These are phyloP conservation scores for Fomes fomentarius DNA, from an alignment of 1,284 basidiomycete species.

Conservation along the genomic window DNA sequence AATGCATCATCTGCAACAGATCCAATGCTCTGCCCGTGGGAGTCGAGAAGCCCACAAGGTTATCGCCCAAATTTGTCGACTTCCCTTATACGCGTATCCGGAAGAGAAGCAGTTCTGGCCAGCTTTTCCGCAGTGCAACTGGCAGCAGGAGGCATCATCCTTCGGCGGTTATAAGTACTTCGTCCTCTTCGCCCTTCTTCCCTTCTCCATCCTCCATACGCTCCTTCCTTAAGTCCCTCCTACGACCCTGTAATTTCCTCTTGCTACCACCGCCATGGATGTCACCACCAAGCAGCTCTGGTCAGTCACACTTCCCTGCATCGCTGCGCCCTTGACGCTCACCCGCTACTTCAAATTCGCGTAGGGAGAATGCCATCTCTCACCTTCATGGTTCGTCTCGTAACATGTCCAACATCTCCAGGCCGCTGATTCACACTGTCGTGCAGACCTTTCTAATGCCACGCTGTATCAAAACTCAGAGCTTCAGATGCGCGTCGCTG, in stretches of 20 bases:
- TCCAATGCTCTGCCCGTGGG: slow-evolving; percentile 32
- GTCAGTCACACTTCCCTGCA: slow-evolving; percentile 40
- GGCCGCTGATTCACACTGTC: slow-evolving; percentile 13
- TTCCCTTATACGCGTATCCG: slow-evolving; percentile 31
- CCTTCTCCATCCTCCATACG: slow-evolving; percentile 33
- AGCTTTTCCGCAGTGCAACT: slow-evolving; percentile 45
- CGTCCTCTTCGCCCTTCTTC: slow-evolving; percentile 36
- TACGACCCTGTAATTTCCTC: slow-evolving; percentile 31
- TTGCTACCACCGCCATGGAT: slow-evolving; percentile 55
- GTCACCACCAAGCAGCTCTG: slow-evolving; percentile 64
- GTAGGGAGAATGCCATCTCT: slow-evolving; percentile 66
- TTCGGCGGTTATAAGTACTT: slow-evolving; percentile 47
- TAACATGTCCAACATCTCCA: not conserved
- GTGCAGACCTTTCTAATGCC: slow-evolving; percentile 59
- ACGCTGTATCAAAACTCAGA: slow-evolving; percentile 66
- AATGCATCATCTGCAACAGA: slow-evolving; percentile 25
- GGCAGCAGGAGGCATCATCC: slow-evolving; percentile 38
- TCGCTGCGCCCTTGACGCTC: slow-evolving; percentile 2
- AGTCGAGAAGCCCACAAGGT: slow-evolving; percentile 37
- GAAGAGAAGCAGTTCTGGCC: slow-evolving; percentile 38
- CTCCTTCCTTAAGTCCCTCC: slow-evolving; percentile 32
- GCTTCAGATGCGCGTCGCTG: slow-evolving; percentile 61
- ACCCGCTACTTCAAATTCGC: slow-evolving; percentile 8
- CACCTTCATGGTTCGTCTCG: slow-evolving; percentile 55
- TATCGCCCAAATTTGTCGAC: slow-evolving; percentile 28